These are phyloP conservation scores for Neurospora sp. DNA, from an alignment of 495 filamentous ascomycete species.

Conservation along the genomic window DNA sequence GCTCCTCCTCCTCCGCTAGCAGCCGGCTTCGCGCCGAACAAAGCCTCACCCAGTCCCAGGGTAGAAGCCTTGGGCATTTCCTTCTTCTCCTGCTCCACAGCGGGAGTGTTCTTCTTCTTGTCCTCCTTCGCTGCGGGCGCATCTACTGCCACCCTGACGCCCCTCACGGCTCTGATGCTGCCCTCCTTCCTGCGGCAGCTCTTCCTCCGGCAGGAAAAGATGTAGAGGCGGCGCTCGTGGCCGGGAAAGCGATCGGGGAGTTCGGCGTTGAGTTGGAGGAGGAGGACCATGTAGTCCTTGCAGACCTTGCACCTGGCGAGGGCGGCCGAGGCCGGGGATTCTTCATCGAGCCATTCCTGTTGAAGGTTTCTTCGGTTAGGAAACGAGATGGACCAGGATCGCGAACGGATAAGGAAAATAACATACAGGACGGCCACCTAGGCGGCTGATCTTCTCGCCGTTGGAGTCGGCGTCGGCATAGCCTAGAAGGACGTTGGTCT, in stretches of 20 bases:
- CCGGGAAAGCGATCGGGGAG: slow-evolving; percentile 75
- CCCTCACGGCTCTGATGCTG: slow-evolving; percentile 61
- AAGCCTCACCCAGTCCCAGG: slow-evolving; percentile 39
- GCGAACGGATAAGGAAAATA: background rate
- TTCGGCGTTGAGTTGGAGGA: slow-evolving; percentile 87
- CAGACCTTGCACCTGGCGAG: slow-evolving; percentile 85
- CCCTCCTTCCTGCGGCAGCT: slow-evolving; percentile 76
- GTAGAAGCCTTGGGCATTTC: slow-evolving; percentile 8
- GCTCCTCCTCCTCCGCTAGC: slow-evolving; percentile 2
- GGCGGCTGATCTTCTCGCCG: slow-evolving; percentile 77
- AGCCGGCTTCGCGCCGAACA: slow-evolving; percentile 41
- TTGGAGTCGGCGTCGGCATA: slow-evolving; percentile 76
- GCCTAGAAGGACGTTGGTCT: slow-evolving; percentile 84
- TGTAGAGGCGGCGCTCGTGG: slow-evolving; percentile 77
- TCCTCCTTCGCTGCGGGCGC: slow-evolving; percentile 8
- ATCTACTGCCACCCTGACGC: slow-evolving; percentile 39
- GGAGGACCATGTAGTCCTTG: slow-evolving; percentile 69
- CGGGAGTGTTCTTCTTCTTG: slow-evolving; percentile 9
- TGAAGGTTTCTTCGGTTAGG: background rate
- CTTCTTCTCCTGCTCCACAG: slow-evolving; percentile 3
- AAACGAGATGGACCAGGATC: background rate
- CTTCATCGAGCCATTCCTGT: slow-evolving; percentile 71
- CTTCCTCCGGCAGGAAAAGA: slow-evolving; percentile 70
- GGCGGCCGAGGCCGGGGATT: slow-evolving; percentile 59
- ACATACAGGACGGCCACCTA: slow-evolving; percentile 80